phyloP scores from a whole-genome alignment of 345 rosid species.

The Salix viminalis region DNA sequence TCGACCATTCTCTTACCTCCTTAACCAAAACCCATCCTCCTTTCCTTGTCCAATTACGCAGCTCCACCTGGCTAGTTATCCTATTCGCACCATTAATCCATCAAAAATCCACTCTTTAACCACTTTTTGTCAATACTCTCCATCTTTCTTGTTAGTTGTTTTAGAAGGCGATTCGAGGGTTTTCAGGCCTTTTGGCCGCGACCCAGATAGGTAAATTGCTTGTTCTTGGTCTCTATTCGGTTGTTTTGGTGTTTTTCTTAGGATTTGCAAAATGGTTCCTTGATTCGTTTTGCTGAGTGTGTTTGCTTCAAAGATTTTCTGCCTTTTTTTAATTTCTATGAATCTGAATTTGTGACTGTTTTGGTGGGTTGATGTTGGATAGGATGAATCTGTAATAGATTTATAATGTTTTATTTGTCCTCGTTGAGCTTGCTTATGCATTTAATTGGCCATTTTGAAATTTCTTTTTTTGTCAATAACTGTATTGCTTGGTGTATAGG shows the following conservation, averaged over 20 bases:
- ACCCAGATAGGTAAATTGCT: conserved; percentile 6
- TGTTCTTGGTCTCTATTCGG: background rate
- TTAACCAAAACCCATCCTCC: conserved; percentile 5
- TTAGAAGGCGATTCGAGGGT: background rate
- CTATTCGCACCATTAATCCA: background rate
- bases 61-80: conserved; percentile 8
- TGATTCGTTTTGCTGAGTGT: no score
- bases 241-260: background rate
- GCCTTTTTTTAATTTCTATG: background rate
- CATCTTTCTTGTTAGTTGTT: background rate
- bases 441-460: background rate
- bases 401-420: background rate
- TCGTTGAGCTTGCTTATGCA: background rate
- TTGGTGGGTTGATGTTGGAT: background rate
- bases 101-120: background rate
- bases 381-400: background rate
- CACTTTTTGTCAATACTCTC: background rate
- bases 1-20: background rate
- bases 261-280: background rate
- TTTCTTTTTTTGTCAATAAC: background rate
- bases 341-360: background rate
- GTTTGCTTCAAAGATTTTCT: background rate
- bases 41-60: background rate
- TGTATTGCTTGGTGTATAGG: background rate
- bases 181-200: conserved; percentile 1